phyloP scores from a whole-genome alignment of 2,329 filamentous ascomycete species.

The Ustulina deusta region DNA sequence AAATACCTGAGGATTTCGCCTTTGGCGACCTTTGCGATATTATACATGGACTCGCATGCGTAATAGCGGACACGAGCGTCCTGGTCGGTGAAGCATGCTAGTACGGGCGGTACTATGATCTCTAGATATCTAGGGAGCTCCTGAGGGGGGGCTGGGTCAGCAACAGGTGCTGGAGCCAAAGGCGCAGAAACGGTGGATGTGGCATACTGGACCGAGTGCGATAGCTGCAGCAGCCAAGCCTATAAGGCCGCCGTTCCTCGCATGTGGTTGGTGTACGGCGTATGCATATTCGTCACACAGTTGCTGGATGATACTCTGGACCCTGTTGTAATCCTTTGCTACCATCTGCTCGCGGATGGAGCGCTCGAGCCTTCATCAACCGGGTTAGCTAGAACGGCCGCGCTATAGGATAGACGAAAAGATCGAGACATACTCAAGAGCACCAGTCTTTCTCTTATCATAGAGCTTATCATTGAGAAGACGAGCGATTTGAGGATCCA shows the following conservation, averaged over 20 bases:
- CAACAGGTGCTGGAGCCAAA: slow-evolving; percentile 20
- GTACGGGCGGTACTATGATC: slow-evolving; percentile 93
- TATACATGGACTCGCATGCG: slow-evolving; percentile 99
- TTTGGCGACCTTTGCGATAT: slow-evolving; percentile 99
- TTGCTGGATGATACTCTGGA: slow-evolving; percentile 91
- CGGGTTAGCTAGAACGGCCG: slow-evolving; percentile 29
- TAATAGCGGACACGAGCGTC: slow-evolving; percentile 98
- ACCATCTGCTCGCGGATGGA: slow-evolving; percentile 87
- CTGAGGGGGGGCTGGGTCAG: slow-evolving; percentile 58
- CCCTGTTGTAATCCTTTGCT: slow-evolving; percentile 80
- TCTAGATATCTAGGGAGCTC: slow-evolving; percentile 92
- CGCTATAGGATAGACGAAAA: slow-evolving; percentile 5
- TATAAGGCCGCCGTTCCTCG: slow-evolving; percentile 94
- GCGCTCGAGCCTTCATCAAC: slow-evolving; percentile 82
- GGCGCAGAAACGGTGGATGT: slow-evolving; percentile 19
- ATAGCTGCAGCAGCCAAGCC: slow-evolving; percentile 96
- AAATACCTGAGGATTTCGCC: slow-evolving; percentile 97
- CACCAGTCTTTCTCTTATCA: slow-evolving; percentile 96
- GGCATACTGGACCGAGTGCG: slow-evolving; percentile 85
- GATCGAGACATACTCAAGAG: slow-evolving; percentile 79
- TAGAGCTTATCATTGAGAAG: slow-evolving; percentile 98
- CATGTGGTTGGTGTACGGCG: slow-evolving; percentile 95
- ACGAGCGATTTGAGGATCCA: slow-evolving; percentile 92
- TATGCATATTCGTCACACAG: slow-evolving; percentile 98
- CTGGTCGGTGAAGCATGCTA: slow-evolving; percentile 97